Base-by-base conservation (phyloP, 371 early-diverging fungal genomes). In the Apophysomyces ossiformis region DNA sequence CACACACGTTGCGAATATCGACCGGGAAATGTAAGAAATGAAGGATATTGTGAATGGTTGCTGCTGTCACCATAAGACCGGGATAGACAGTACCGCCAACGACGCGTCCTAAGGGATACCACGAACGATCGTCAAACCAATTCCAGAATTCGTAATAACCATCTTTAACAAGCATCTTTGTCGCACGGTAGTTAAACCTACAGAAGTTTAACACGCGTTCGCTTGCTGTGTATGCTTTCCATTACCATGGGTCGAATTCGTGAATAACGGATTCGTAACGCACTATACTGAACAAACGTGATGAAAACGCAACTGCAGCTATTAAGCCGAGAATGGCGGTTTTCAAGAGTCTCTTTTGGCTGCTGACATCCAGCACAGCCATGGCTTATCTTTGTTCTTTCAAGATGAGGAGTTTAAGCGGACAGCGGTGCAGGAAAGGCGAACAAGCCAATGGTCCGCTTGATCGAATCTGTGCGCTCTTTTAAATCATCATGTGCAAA, bases 61-160 rank as follows among this genome's bases (percentile, higher is more conserved):
- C 98, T 4, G 99, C 93, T 13, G 99, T 98, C 58, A 99, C 90
- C 97, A 99, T 98, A 71, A 99, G 85, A 37, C 99, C 98, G 5
- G 99, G 99, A 80, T 97, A 99, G 37, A 99, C 92, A 0, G 99
- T 99, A 36, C 96, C 97, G 41, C 98, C 98, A 4, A 99, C 99
- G 38, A 97, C 98, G 70, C 99, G 94, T 60, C 99, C 99, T 35
- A 98, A 88, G 5, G 99, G 99, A 74, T 99, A 98, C 99, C 99
- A 99, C 6, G 97, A 94, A 47, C 92, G 89, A 78, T 96, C 95
- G 76, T 99, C 99, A 72, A 97, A 98, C 99, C 99, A 99, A 84
- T 97, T 98, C 90, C 96, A 93, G 78, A 99, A 99, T 65, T 95
- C 95, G 78, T 96, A 97, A 70, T 93, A 94, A 5, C 98, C 99